Evolutionary conservation across 2,329 filamentous ascomycete species (phyloP).

Genomic region (Xylariales sp.): DNA sequence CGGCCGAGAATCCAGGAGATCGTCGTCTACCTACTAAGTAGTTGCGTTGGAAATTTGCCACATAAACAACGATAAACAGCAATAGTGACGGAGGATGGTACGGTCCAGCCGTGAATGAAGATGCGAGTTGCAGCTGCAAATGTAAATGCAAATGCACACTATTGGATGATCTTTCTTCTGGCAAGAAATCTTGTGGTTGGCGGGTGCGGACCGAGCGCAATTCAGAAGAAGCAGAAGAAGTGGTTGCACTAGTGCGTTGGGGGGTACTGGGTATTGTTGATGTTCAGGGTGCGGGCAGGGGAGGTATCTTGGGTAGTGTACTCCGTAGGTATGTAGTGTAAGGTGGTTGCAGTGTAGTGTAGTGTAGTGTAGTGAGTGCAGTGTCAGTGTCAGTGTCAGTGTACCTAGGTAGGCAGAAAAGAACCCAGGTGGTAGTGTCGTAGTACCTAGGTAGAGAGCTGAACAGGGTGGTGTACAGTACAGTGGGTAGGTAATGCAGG

Average conservation of each 20-base stretch:
- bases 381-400: too few species aligned
- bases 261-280: neutral
- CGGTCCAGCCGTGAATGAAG: conserved; percentile 9
- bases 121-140: conserved; percentile 9
- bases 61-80: conserved; percentile 1
- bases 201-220: conserved; percentile 9
- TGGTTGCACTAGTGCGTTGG: conserved; percentile 26
- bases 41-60: neutral
- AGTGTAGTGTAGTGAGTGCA: too few species aligned
- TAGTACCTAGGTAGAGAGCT: too few species aligned
- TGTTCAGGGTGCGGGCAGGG: conserved; percentile 22
- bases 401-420: too few species aligned
- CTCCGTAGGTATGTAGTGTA: too few species aligned
- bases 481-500: too few species aligned
- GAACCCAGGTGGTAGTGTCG: too few species aligned
- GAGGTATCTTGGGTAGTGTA: neutral
- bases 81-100: conserved; percentile 1
- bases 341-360: too few species aligned
- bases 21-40: neutral
- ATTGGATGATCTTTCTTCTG: conserved; percentile 13
- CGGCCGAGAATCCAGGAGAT: neutral
- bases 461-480: too few species aligned
- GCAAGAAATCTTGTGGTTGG: conserved; percentile 3
- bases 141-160: neutral
- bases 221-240: conserved; percentile 14